Base-by-base conservation (phyloP, 1,284 basidiomycete species). In the Inonotus obliquus region DNA sequence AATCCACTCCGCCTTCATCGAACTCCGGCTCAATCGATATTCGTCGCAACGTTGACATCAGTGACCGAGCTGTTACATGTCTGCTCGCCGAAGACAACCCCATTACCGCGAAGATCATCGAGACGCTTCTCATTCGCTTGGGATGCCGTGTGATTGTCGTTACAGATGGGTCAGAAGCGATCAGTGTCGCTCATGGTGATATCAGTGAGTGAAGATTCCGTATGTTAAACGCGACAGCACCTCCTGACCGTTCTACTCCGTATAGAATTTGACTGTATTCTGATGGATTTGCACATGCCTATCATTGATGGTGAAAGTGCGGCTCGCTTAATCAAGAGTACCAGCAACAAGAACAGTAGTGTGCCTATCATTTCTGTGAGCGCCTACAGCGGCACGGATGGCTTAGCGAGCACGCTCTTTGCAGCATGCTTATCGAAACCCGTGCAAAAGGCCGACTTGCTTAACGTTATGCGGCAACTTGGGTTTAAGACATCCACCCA, bases 41-140 rank as follows among this genome's bases (percentile, higher is more conserved):
- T 70, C 82, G 82, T 70, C 84, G 84, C 71, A 84, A 81, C 7
- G 83, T 85, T 2, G 87, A 91, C 72, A 83, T 83, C 29, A 81
- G 74, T 66, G 91, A 93, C 71, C 83, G 91, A 48, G 87, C 88
- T 19, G 87, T 98, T 58, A 95, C 92, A 21, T 96, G 94, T 69
- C 76, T 99, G 38, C 82, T 99, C 52, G 97, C 96, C 0, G 97
- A 99, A 72, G 95, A 98, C 71, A 99, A 99, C 71, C 96, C 96
- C 0, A 97, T 96, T 68, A 95, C 93, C 0, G 92, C 91, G 59
- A 96, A 95, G 79, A 96, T 98, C 53, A 87, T 98, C 62, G 96
- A 98, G 75, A 97, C 93, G 0, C 76, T 98, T 53, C 82, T 99
- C 55, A 89, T 91, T 62, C 87, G 95, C 48, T 82, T 98, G 66